Evolutionary conservation across 73 alveolate species (phyloP), one percentile per base, ranked within the genome.

Genomic region (Stentor roeselii): DNA sequence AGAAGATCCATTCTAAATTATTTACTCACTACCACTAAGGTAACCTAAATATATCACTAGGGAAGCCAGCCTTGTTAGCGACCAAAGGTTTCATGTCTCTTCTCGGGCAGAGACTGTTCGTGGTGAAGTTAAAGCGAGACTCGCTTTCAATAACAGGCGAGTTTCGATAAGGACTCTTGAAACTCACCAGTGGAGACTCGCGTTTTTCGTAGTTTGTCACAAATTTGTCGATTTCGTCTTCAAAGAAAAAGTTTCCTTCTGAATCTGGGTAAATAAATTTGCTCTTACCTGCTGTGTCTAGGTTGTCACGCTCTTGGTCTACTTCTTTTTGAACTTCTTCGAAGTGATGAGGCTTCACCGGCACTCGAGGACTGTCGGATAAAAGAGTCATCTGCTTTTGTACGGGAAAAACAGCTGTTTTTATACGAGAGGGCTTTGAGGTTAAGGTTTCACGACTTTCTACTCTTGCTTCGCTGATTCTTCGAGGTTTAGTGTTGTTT

Each of bases 21-120:
- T 30, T 67, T 67, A 67, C 34, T 15, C 34, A 21, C 21, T n/a
- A 32, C 11, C 37, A 21, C 41, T 34, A 67, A 67, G 37, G 80
- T 67, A 21, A 27, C 37, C 80, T 67, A 40, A 67, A 67, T 27
- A 67, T 67, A 67, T 67, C 37, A 40, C 80, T 67, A 1, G 80
- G 80, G 37, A 67, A 67, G 2, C 80, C 80, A 27, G 37, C 50
- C 14, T 34, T n/a, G 34, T 67, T 67, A 32, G 80, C 80, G 42
- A 67, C 80, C 21, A 67, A 40, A 40, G 80, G 80, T 2, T 67
- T 67, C 41, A 40, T 32, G 37, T 67, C 80, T 67, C 37, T n/a
- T 67, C 80, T 67, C 21, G 80, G 30, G 21, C 67, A 11, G 6
- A 50, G 21, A 50, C 6, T 21, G 21, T 21, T 50, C 30, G 30